These are phyloP conservation scores for Obelidium mucronatum DNA, from an alignment of 192 early-diverging fungal species.

Conservation along the genomic window DNA sequence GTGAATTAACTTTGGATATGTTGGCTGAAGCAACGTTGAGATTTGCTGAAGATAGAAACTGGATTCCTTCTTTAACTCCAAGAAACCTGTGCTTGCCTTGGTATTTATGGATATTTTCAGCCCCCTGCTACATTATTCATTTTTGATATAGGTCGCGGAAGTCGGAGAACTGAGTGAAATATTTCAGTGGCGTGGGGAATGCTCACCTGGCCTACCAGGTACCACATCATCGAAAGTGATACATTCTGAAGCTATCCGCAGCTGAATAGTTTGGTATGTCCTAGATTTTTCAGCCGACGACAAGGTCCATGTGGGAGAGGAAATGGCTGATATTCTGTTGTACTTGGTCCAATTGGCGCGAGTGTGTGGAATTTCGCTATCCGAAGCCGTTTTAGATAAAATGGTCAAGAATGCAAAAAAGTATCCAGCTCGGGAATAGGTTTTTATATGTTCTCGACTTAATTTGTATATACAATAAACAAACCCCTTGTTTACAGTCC, in stretches of 20 bases:
- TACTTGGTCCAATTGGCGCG: constrained; percentile 6
- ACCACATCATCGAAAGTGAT: neutral
- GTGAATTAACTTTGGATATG: neutral
- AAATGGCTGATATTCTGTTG: constrained; percentile 7
- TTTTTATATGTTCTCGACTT: too few species aligned
- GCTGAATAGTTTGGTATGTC: neutral
- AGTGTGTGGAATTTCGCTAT: neutral
- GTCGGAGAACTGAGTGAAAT: constrained; percentile 12
- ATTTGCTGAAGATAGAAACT: neutral
- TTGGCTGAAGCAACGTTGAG: neutral
- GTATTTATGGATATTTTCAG: neutral
- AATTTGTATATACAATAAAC: too few species aligned
- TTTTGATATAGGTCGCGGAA: neutral
- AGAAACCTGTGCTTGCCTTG: neutral
- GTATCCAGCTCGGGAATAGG: constrained; percentile 3
- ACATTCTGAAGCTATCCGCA: neutral
- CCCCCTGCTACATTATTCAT: neutral
- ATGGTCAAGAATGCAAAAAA: constrained; percentile 4
- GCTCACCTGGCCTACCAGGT: neutral
- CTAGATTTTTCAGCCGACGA: neutral
- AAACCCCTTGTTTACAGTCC: too few species aligned
- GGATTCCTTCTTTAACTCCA: neutral
- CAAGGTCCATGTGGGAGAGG: neutral
- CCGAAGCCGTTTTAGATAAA: neutral
- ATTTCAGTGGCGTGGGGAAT: constrained; percentile 12